Percentiles rank a stretch among this genome's conserved stretches.
Conservation (phyloP, 2,329 filamentous ascomycete genomes). For the Macrophomina pseudophaseolina region DNA sequence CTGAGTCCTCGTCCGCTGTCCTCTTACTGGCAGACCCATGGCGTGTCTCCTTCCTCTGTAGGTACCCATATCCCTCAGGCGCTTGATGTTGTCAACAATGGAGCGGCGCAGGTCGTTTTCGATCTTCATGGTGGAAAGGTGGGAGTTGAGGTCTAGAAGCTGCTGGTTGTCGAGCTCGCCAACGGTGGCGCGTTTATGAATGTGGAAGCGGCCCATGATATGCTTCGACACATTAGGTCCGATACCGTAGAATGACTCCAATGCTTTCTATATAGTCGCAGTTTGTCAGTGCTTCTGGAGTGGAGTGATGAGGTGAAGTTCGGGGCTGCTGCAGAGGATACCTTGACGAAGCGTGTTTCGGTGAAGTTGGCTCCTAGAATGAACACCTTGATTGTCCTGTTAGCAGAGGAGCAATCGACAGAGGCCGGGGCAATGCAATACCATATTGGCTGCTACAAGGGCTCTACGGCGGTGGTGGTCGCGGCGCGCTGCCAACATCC, state of each 20-base stretch:
- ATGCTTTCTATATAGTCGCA: conserved; percentile 61
- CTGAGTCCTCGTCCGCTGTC: conserved; percentile 85
- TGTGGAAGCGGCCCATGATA: conserved; percentile 86
- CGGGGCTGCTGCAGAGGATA: conserved; percentile 49
- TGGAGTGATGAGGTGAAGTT: conserved; percentile 14
- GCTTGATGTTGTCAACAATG: conserved; percentile 81
- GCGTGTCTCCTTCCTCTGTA: conserved; percentile 91
- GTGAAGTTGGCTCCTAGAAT: conserved; percentile 86
- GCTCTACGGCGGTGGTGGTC: background rate
- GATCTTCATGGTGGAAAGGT: conserved; percentile 89
- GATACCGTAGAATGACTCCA: conserved; percentile 86
- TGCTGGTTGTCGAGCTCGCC: conserved; percentile 76
- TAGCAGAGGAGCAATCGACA: background rate
- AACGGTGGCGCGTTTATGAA: conserved; percentile 82
- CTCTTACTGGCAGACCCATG: conserved; percentile 87
- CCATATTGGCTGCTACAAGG: conserved; percentile 11
- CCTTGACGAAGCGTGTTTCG: conserved; percentile 82
- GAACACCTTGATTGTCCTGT: conserved; percentile 66
- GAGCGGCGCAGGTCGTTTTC: conserved; percentile 84
- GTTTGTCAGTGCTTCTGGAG: conserved; percentile 1
- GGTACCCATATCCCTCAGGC: conserved; percentile 87
- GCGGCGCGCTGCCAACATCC: conserved; percentile 1
- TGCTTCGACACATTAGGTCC: conserved; percentile 71
- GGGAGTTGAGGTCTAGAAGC: conserved; percentile 79
- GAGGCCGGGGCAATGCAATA: background rate